Evolutionary conservation across 441 rosid species (phyloP).

Genomic region (Adansonia rubrostipa): DNA sequence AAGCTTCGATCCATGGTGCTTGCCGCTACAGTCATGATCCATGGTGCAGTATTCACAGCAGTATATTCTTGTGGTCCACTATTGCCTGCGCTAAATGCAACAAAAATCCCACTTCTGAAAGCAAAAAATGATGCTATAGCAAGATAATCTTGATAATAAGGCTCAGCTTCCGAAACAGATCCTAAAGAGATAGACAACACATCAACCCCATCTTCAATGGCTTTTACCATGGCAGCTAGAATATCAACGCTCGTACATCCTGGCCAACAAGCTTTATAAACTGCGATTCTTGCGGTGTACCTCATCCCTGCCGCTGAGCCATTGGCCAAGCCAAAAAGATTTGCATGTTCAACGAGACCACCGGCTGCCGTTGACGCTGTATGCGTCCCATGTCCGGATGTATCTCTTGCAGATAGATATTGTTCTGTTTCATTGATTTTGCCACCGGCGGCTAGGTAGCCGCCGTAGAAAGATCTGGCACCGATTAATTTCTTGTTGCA

Average conservation of each 20-base stretch:
- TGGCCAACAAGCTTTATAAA: slow-evolving; percentile 36
- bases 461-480: slow-evolving; percentile 52
- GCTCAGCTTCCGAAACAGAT: slow-evolving; percentile 45
- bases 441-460: slow-evolving; percentile 47
- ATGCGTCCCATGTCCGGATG: slow-evolving; percentile 69
- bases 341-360: slow-evolving; percentile 40
- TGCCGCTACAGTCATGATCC: slow-evolving; percentile 75
- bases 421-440: slow-evolving; percentile 51
- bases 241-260: slow-evolving; percentile 56
- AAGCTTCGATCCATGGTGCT: slow-evolving; percentile 64
- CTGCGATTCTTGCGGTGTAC: slow-evolving; percentile 58
- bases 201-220: slow-evolving; percentile 66
- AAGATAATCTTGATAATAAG: slow-evolving; percentile 45
- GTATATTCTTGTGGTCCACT: not conserved
- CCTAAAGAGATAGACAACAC: slow-evolving; percentile 66
- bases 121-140: slow-evolving; percentile 64
- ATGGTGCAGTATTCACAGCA: slow-evolving; percentile 53
- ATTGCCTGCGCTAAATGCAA: slow-evolving; percentile 70
- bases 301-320: slow-evolving; percentile 61
- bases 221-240: slow-evolving; percentile 57
- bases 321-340: slow-evolving; percentile 48
- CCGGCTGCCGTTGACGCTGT: slow-evolving; percentile 70
- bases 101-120: slow-evolving; percentile 51
- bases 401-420: slow-evolving; percentile 60
- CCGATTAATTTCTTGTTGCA: slow-evolving; percentile 72